phyloP scores from a whole-genome alignment of 108 stramenopile species.

The Epithemia pelagica region DNA sequence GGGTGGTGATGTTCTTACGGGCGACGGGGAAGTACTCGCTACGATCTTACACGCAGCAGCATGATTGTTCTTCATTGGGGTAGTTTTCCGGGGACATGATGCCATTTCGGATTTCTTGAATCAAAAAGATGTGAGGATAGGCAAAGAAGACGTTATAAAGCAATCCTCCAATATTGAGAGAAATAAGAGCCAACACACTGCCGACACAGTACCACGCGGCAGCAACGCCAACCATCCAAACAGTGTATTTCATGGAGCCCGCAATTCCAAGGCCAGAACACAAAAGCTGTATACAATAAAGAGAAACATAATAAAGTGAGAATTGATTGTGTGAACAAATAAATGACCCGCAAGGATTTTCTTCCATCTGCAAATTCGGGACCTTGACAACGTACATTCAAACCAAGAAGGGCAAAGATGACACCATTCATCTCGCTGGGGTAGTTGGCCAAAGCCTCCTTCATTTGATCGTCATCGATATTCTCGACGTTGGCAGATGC shows the following conservation, averaged over 20 bases:
- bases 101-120: conserved; percentile 23
- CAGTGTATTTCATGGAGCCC: not conserved
- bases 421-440: not conserved
- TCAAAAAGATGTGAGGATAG: conserved; percentile 30
- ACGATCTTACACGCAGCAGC: conserved; percentile 32
- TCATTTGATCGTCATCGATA: not conserved
- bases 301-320: too few relatives aligned
- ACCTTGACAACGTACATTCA: not conserved
- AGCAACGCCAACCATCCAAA: not conserved
- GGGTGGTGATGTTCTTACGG: too few relatives aligned
- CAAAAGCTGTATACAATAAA: not conserved
- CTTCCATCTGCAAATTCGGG: too few relatives aligned
- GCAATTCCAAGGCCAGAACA: not conserved
- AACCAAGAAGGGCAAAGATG: not conserved
- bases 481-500: not conserved
- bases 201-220: conserved; percentile 2
- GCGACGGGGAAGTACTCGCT: too few relatives aligned
- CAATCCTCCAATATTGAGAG: conserved; percentile 6
- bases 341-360: too few relatives aligned
- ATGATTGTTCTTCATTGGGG: conserved; percentile 27
- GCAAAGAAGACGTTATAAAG: conserved; percentile 12
- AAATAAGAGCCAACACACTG: not conserved
- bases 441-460: not conserved
- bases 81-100: conserved; percentile 36
- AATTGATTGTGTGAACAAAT: too few relatives aligned